Evolutionary conservation across 2,329 filamentous ascomycete genomes (phyloP).

Genomic region (Diaporthe sp.): DNA sequence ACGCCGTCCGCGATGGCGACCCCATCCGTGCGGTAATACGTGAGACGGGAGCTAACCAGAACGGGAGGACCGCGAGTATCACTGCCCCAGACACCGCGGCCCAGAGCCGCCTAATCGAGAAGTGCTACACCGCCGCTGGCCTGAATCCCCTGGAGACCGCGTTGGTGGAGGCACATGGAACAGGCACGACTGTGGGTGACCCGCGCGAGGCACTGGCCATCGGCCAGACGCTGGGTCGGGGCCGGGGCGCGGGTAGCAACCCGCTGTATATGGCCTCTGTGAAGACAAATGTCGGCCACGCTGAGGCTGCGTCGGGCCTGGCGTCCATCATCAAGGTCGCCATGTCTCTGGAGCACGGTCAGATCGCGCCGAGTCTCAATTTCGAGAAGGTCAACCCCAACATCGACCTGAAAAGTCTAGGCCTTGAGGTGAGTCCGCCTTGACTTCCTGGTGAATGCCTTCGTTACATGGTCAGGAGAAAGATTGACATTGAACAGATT

Average conservation of each 20-base stretch:
- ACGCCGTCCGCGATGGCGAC: constrained; percentile 34
- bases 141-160: constrained; percentile 57
- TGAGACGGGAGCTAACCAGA: constrained; percentile 46
- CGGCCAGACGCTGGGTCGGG: constrained; percentile 24
- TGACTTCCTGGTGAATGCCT: too few relatives aligned
- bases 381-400: constrained; percentile 37
- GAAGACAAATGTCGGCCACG: constrained; percentile 45
- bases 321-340: neutral
- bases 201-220: neutral
- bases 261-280: constrained; percentile 48
- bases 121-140: constrained; percentile 58
- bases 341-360: neutral
- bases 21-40: constrained; percentile 34
- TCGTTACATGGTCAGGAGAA: too few relatives aligned
- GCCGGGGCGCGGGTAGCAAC: neutral
- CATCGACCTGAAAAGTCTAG: constrained; percentile 23
- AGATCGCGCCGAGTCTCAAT: constrained; percentile 44
- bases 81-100: constrained; percentile 25
- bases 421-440: constrained; percentile 1
- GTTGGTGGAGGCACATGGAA: constrained; percentile 6
- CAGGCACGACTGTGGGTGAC: neutral
- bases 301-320: neutral
- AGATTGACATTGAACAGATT: too few relatives aligned
- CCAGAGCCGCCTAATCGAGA: constrained; percentile 55
- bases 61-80: constrained; percentile 46